A percentile compares a stretch with the other conserved stretches of the same genome.
Evolutionary conservation across 371 early-diverging fungal genomes (phyloP).

Genomic region (Rhizomucor miehei): DNA sequence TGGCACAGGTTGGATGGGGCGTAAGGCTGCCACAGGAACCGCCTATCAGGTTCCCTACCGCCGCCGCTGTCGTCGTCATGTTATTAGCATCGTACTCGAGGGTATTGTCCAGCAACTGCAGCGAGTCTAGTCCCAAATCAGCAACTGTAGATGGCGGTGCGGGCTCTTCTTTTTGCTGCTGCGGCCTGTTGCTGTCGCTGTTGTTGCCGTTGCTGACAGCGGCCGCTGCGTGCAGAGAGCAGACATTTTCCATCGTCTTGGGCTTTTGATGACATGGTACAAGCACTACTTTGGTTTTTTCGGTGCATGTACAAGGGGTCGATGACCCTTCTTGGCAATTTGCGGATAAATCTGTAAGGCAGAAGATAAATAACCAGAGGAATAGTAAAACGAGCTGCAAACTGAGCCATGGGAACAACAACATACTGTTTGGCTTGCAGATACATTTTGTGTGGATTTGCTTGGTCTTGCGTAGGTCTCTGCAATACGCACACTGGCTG

Average conservation of each 20-base stretch:
- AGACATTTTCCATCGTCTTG: background rate
- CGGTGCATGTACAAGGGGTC: too few species aligned
- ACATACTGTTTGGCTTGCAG: slow-evolving; percentile 5
- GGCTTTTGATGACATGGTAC: background rate
- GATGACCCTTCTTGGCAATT: too few species aligned
- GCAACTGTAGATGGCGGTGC: too few species aligned
- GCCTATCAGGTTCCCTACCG: background rate
- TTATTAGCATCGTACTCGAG: background rate
- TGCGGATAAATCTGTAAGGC: background rate
- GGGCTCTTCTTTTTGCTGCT: slow-evolving; percentile 1
- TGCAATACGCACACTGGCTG: slow-evolving; percentile 24
- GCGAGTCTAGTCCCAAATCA: too few species aligned
- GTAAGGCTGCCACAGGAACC: background rate
- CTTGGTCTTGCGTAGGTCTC: slow-evolving; percentile 26
- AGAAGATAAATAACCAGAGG: background rate
- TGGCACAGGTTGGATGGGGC: background rate
- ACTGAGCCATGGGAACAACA: too few species aligned
- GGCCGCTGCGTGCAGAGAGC: background rate
- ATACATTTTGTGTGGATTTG: slow-evolving; percentile 29
- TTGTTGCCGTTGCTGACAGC: background rate
- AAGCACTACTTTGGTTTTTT: too few species aligned
- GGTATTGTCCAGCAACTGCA: too few species aligned
- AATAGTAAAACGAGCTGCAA: too few species aligned
- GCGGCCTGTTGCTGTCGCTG: background rate
- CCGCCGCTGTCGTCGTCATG: slow-evolving; percentile 3